A percentile compares a stretch with the other conserved stretches of the same genome.
These are phyloP conservation scores for Cytospora piceae DNA, from an alignment of 2,329 filamentous ascomycete species.

Conservation along the genomic window DNA sequence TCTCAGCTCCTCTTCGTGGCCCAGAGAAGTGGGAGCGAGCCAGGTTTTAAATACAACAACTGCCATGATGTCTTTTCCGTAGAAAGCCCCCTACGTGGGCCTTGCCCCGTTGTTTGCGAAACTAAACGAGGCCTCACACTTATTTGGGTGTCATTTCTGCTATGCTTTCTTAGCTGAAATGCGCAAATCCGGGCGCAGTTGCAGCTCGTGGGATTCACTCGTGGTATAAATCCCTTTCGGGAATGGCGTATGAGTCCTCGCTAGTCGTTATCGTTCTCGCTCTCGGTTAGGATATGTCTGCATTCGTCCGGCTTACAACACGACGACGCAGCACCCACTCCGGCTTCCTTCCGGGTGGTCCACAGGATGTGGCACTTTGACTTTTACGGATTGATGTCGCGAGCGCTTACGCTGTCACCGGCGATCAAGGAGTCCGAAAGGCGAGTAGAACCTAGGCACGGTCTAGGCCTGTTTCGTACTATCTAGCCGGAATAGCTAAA, in stretches of 20 bases:
- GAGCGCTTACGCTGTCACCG: not conserved
- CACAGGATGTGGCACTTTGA: not conserved
- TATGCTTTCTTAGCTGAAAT: not conserved
- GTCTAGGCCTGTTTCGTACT: too few relatives aligned
- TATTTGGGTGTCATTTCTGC: not conserved
- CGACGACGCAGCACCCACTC: not conserved
- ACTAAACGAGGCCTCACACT: not conserved
- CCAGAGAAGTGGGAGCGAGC: not conserved
- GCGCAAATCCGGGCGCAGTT: slow-evolving; percentile 8
- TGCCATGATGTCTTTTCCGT: not conserved
- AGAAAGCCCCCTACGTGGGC: not conserved
- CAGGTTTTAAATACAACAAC: not conserved
- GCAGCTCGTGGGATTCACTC: slow-evolving; percentile 2
- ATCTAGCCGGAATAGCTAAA: too few relatives aligned
- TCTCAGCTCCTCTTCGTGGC: not conserved
- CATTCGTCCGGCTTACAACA: not conserved
- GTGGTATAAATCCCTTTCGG: slow-evolving; percentile 21
- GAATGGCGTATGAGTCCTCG: slow-evolving; percentile 24
- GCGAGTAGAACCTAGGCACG: too few relatives aligned
- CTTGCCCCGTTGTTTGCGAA: not conserved
- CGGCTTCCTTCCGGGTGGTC: not conserved
- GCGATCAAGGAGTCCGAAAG: too few relatives aligned
- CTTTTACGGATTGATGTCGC: not conserved
- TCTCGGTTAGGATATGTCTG: not conserved
- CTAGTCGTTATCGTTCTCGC: not conserved